phyloP scores from a whole-genome alignment of 2,329 filamentous ascomycete genomes.

The Penicillium olsonii region DNA sequence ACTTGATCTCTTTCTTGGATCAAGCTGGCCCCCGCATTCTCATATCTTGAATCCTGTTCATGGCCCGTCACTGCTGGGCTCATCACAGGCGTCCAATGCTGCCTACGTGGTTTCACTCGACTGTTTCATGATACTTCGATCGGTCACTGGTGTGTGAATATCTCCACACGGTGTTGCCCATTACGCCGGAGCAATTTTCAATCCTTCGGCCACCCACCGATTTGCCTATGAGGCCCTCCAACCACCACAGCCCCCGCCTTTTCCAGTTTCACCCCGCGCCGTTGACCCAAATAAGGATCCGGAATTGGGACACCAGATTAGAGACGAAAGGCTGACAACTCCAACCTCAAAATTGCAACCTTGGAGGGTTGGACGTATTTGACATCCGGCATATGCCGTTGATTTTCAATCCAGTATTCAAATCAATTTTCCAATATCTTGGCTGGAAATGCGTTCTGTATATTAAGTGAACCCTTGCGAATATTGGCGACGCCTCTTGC shows the following conservation, averaged over 20 bases:
- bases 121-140: not conserved
- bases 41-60: not conserved
- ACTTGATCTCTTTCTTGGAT: not conserved
- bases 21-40: not conserved
- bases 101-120: not conserved
- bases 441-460: too few relatives aligned
- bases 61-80: not conserved
- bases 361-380: not conserved
- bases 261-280: not conserved
- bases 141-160: not conserved
- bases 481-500: too few relatives aligned
- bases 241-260: not conserved
- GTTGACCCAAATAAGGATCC: not conserved
- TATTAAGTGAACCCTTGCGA: not conserved
- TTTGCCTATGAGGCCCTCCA: not conserved
- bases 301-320: not conserved
- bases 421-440: too few relatives aligned
- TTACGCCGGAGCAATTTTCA: not conserved
- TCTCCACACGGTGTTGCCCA: not conserved
- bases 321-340: not conserved
- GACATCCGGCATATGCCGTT: not conserved
- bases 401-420: constrained; percentile 1
- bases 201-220: not conserved
- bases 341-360: not conserved
- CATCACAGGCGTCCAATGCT: not conserved